phyloP scores from a whole-genome alignment of 805 yeast genomes.

The Yarrowia divulgata region DNA sequence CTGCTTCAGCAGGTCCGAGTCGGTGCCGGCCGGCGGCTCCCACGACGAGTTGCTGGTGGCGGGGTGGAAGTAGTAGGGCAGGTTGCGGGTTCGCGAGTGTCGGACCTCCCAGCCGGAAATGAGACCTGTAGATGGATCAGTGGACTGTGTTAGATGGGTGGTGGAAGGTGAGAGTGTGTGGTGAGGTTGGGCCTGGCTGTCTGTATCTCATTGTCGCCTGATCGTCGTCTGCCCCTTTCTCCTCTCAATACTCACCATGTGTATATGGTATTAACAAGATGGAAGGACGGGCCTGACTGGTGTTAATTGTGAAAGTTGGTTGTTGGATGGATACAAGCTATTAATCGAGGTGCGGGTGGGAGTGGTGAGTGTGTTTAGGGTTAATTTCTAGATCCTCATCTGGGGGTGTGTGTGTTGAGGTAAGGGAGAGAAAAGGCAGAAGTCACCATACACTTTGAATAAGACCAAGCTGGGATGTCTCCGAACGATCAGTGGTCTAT shows the following conservation, averaged over 20 bases:
- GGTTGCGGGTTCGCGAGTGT: conserved; percentile 77
- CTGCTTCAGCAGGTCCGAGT: conserved; percentile 61
- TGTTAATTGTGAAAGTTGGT: not conserved
- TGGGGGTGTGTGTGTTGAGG: not conserved
- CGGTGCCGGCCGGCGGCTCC: conserved; percentile 90
- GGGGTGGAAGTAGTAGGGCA: conserved; percentile 82
- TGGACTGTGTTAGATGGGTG: conserved; percentile 29
- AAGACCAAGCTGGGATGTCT: not conserved
- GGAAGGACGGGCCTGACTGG: not conserved
- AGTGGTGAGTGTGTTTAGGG: conserved; percentile 16
- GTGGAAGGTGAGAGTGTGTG: too few relatives aligned
- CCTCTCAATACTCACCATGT: conserved; percentile 13
- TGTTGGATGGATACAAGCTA: conserved; percentile 1
- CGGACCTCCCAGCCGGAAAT: conserved; percentile 86
- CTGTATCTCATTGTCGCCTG: too few relatives aligned
- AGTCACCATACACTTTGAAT: conserved; percentile 14
- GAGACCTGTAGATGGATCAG: conserved; percentile 65
- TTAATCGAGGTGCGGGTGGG: not conserved
- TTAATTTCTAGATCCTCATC: conserved; percentile 18
- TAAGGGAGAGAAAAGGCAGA: too few relatives aligned
- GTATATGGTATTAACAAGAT: not conserved
- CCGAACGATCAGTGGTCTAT: too few relatives aligned
- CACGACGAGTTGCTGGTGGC: conserved; percentile 77
- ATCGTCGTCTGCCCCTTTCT: too few relatives aligned
- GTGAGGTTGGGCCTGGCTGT: too few relatives aligned